Evolutionary conservation across 2,329 filamentous ascomycete species (phyloP).

Genomic region (Diaporthe citrichinensis): DNA sequence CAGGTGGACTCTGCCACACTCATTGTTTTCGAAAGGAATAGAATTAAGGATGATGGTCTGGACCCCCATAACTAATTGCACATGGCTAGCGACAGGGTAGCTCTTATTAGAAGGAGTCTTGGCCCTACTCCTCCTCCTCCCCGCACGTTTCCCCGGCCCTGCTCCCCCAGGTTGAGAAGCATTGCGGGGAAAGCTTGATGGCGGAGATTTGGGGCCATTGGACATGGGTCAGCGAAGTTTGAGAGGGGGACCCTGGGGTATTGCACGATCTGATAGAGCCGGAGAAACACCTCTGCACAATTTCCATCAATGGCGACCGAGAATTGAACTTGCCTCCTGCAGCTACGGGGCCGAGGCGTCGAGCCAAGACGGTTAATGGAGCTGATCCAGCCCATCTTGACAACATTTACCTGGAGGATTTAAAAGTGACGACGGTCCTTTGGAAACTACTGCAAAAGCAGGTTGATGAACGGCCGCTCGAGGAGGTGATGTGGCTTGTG

Average conservation of each 20-base stretch:
- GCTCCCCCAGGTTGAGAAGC: not conserved
- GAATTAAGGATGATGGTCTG: not conserved
- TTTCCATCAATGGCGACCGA: constrained; percentile 38
- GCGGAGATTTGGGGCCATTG: constrained; percentile 8
- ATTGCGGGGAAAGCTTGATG: constrained; percentile 27
- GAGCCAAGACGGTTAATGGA: constrained; percentile 26
- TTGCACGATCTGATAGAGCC: constrained; percentile 3
- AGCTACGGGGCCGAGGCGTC: not conserved
- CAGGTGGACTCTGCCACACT: not conserved
- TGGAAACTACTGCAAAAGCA: constrained; percentile 5
- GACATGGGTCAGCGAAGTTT: not conserved
- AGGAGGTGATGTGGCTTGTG: not conserved
- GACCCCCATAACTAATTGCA: not conserved
- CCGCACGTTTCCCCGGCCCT: not conserved
- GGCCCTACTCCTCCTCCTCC: constrained; percentile 8
- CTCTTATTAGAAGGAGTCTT: not conserved
- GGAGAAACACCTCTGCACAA: constrained; percentile 13
- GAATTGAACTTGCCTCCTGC: constrained; percentile 2
- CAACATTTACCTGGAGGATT: not conserved
- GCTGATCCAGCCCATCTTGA: constrained; percentile 1
- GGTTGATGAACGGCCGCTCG: not conserved
- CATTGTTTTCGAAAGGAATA: not conserved
- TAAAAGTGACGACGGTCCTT: not conserved
- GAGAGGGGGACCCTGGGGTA: not conserved
- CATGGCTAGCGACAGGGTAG: constrained; percentile 2